Base-by-base conservation (phyloP, 495 filamentous ascomycete species). In the Podospora pseudocomata region DNA sequence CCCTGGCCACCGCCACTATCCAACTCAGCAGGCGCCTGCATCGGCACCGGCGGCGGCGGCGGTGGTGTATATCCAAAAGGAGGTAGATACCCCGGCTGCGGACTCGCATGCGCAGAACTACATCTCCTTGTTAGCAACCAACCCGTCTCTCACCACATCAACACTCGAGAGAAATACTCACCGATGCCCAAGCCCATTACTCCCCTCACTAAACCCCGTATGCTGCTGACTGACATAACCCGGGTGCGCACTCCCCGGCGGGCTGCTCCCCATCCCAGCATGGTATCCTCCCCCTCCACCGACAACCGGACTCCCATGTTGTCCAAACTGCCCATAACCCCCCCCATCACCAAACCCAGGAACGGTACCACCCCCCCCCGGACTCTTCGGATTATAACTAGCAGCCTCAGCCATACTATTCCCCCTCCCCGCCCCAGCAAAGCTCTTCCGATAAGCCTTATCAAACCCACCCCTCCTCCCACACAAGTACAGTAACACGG, bases 401-500 rank as follows among this genome's bases (percentile, higher is more conserved):
- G 65, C 67, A 16, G 64, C 56, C 67, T 75, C 77, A 20, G 65
- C 65, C 67, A 76, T 74, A 2, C 39, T 49, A 16, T 49, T 16
- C 15, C 39, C 39, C 39, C 39, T 16, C 39, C 15, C 39, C 39
- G 18, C 0, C 9, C 60, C 9, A 18, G 27, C 6, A 16, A 44
- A 60, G 30, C 28, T 68, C 68, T 73, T 72, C 34, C 74, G 71
- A 53, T 76, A 71, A 16, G 77, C 76, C 26, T 74, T 74, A 30
- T 80, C 69, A 26, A 79, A 74, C 0, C 75, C 76, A 9, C 79
- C 77, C 9, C 75, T 74, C 7, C 80, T 76, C 2, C 83, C 82
- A 63, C 80, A 81, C 55, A 82, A 65, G 61, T 78, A 83, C 30
- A 85, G 58, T 18, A 85, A 57, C 9, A 74, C 77, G 0, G 69